Evolutionary conservation across 2,329 filamentous ascomycete genomes (phyloP).

Genomic region (Knufia fluminis): DNA sequence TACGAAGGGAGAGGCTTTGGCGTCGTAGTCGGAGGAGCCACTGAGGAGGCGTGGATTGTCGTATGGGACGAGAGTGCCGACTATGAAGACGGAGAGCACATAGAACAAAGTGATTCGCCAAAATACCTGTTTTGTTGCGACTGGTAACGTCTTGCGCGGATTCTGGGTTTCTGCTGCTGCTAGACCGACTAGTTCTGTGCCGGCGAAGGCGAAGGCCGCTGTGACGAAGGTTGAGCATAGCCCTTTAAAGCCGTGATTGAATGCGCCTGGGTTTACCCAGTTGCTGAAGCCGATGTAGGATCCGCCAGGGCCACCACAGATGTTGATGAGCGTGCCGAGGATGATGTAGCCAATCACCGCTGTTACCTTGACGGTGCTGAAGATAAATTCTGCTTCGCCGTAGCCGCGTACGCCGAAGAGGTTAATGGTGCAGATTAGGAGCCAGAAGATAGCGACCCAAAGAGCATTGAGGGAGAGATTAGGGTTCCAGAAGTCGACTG

Average conservation of each 20-base stretch:
- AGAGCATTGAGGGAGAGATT: slow-evolving; percentile 29
- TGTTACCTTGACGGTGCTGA: slow-evolving; percentile 69
- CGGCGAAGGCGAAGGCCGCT: slow-evolving; percentile 49
- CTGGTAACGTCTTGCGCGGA: slow-evolving; percentile 41
- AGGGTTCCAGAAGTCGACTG: slow-evolving; percentile 61
- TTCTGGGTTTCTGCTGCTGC: slow-evolving; percentile 46
- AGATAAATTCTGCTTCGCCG: slow-evolving; percentile 74
- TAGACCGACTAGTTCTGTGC: slow-evolving; percentile 46
- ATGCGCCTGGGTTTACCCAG: slow-evolving; percentile 51
- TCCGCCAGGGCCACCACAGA: slow-evolving; percentile 60
- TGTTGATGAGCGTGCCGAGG: slow-evolving; percentile 59
- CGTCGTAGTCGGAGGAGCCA: slow-evolving; percentile 30
- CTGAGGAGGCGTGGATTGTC: slow-evolving; percentile 33
- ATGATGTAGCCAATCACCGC: slow-evolving; percentile 77
- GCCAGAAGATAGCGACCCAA: slow-evolving; percentile 62
- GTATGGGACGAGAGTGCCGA: slow-evolving; percentile 38
- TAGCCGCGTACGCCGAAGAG: slow-evolving; percentile 76
- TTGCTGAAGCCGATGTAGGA: slow-evolving; percentile 72
- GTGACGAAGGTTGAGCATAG: slow-evolving; percentile 50
- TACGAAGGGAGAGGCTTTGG: slow-evolving; percentile 54
- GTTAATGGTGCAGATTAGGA: slow-evolving; percentile 65
- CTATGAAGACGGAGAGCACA: slow-evolving; percentile 36
- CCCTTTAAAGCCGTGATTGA: slow-evolving; percentile 40
- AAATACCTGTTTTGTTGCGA: slow-evolving; percentile 40
- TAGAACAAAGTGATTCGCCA: slow-evolving; percentile 45